These are phyloP conservation scores for Fusarium drepaniforme DNA, from an alignment of 2,329 filamentous ascomycete species.

Conservation along the genomic window DNA sequence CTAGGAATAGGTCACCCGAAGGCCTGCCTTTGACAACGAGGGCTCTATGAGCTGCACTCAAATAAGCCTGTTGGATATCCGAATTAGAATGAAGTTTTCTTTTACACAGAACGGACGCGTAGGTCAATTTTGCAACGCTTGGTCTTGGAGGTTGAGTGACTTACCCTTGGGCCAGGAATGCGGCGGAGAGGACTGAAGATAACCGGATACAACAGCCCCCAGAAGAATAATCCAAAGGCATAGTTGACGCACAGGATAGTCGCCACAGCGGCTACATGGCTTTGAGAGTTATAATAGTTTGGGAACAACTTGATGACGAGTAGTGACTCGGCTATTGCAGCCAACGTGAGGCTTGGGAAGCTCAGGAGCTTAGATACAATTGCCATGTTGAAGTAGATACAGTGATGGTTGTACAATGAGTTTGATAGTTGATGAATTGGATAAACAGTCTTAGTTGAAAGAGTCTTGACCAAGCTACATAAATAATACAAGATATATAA, in stretches of 20 bases:
- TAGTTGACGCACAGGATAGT: conserved; percentile 35
- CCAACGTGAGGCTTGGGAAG: conserved; percentile 31
- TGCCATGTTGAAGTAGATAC: conserved; percentile 20
- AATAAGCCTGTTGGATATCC: conserved; percentile 7
- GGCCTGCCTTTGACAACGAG: conserved; percentile 38
- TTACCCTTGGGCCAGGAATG: conserved; percentile 38
- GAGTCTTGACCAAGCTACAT: background rate
- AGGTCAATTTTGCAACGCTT: background rate
- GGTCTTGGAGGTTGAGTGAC: background rate
- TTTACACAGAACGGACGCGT: background rate
- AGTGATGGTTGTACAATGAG: background rate
- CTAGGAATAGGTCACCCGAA: conserved; percentile 41
- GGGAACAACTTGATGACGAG: conserved; percentile 45
- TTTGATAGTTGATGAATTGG: background rate
- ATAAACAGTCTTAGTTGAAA: background rate
- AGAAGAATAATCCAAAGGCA: conserved; percentile 32
- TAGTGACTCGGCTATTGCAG: conserved; percentile 41
- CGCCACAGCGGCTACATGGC: conserved; percentile 19
- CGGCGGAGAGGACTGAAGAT: conserved; percentile 39
- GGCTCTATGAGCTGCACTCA: conserved; percentile 34
- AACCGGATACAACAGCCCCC: conserved; percentile 33
- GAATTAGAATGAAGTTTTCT: background rate
- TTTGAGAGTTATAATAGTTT: conserved; percentile 27
- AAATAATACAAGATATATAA: background rate
- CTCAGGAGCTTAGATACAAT: conserved; percentile 25